Conservation (phyloP, 345 rosid species). For the Trapa incisa region DNA sequence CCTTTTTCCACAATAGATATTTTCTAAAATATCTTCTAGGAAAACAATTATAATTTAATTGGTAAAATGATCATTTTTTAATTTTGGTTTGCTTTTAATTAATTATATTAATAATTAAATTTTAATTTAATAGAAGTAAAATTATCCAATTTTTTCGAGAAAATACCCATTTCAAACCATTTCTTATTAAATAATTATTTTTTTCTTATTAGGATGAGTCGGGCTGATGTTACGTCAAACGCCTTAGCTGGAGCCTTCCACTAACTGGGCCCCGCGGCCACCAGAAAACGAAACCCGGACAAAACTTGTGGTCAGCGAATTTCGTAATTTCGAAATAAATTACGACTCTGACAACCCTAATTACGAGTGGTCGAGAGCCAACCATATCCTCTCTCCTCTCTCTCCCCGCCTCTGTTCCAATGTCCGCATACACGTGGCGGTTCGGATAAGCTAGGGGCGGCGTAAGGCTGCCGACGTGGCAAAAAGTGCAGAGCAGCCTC, state of each 20-base stretch:
- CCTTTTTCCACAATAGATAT: no score
- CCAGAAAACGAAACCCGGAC: neutral
- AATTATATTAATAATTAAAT: no score
- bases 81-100: no score
- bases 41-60: no score
- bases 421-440: slow-evolving; percentile 1
- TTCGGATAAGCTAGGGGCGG: neutral
- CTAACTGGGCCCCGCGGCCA: neutral
- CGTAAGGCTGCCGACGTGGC: slow-evolving; percentile 6
- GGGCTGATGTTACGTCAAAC: neutral
- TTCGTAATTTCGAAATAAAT: neutral
- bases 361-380: slow-evolving; percentile 4
- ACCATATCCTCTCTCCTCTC: neutral
- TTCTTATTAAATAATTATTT: no score
- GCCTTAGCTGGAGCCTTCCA: neutral
- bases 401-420: neutral
- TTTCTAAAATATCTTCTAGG: no score
- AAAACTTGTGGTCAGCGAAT: neutral
- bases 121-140: no score
- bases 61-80: no score
- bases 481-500: slow-evolving; percentile 18
- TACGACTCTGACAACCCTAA: neutral
- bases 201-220: no score
- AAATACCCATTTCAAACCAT: no score
- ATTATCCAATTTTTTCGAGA: no score